These are phyloP conservation scores for Asterella californica DNA, from an alignment of 225 moss, liverwort and hornwort species.

Conservation along the genomic window DNA sequence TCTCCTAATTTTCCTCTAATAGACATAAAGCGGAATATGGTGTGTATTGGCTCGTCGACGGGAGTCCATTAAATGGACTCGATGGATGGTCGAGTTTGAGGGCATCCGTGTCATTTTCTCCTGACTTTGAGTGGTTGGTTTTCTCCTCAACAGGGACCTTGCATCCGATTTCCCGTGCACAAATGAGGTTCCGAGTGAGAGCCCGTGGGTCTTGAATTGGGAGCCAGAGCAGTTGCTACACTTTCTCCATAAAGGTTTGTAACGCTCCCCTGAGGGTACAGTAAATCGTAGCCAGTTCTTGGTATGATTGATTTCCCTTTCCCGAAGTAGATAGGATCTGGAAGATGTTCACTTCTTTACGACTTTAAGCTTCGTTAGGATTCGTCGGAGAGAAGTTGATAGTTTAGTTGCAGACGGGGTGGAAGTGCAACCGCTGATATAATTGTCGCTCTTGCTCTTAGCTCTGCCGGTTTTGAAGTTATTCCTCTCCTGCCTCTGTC, in stretches of 20 bases:
- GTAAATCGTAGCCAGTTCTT: neutral
- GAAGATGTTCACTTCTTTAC: neutral
- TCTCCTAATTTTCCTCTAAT: no score
- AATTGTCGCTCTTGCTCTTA: neutral
- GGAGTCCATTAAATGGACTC: neutral
- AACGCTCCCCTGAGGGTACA: neutral
- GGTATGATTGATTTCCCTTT: neutral
- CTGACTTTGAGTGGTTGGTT: neutral
- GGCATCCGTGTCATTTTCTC: neutral
- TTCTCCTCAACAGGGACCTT: neutral
- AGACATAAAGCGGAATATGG: no score
- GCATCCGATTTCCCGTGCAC: neutral
- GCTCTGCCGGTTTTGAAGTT: neutral
- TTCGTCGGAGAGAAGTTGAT: neutral
- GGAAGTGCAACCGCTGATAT: neutral
- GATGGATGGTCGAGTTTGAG: neutral
- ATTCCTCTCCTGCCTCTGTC: neutral
- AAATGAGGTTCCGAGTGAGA: neutral
- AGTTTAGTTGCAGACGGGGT: no score
- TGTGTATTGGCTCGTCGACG: no score
- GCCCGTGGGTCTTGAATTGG: neutral
- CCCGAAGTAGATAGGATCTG: neutral
- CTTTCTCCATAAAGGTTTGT: neutral
- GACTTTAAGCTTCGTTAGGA: neutral
- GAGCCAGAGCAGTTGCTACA: neutral